Base-by-base conservation (phyloP, 805 yeast genomes). In the Isabelozyma pseudorhagii region DNA sequence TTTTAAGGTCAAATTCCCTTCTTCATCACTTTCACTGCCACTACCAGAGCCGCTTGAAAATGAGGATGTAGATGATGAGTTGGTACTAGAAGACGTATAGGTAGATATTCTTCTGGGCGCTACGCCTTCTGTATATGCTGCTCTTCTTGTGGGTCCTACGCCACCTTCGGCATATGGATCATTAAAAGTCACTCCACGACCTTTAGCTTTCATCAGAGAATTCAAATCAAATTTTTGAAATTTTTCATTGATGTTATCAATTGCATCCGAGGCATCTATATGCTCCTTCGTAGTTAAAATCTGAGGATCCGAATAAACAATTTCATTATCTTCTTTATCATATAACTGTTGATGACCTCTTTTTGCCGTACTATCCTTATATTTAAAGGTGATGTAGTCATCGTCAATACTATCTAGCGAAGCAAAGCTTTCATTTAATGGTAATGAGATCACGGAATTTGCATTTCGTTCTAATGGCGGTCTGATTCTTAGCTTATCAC, bases 351-450 rank as follows among this genome's bases (percentile, higher is more conserved):
- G 15, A 14, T 40, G 28, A 15, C 40, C 41, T 29, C 46, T 50
- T 52, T 44, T 48, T 5, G 51, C 55, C n/a, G 63, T 55, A 55
- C 54, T 68, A 49, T 73, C 75, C 25, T 67, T 64, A 50, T 71
- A 71, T 51, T 69, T 69, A 49, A 62, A 54, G 46, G 68, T 75
- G 51, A 76, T 74, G 51, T 75, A 79, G 46, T 82, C 86, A 55
- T 82, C 78, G 60, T 84, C 83, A 51, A 80, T 77, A 61, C 91
- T 83, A 59, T 85, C 91, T 60, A 87, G 68, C 0, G 92, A 86
- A 0, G 93, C 93, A 72, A 85, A 86, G 53, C 91, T 85, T 40
- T 87, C 88, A 52, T 82, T 84, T 13, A 84, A 71, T 0, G 89
- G 89, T 39, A 86, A 69, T 27, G 84, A 79, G 49, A 85, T 83